Percentiles rank a stretch among this genome's conserved stretches.
These are phyloP conservation scores for Posidonia australis DNA, from an alignment of 106 monocot species.

Conservation along the genomic window DNA sequence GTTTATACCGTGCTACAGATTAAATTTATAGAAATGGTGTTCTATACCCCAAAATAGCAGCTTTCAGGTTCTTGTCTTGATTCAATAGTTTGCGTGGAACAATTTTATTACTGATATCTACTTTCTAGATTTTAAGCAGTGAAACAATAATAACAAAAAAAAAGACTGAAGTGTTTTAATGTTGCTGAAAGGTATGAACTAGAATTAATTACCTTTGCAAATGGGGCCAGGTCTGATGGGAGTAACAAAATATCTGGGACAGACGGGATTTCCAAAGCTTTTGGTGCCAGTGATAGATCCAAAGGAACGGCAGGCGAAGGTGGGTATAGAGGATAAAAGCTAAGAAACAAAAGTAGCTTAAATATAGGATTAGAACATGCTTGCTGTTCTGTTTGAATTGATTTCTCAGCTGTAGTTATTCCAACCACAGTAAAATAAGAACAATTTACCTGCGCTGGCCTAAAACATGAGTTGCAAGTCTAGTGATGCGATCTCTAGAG, in stretches of 20 bases:
- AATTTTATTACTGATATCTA: too few species aligned
- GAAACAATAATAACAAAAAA: too few species aligned
- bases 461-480: slow-evolving; percentile 69
- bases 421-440: background rate
- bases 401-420: background rate
- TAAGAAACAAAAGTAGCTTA: slow-evolving; percentile 12
- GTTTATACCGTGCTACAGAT: too few species aligned
- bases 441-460: slow-evolving; percentile 50
- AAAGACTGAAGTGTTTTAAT: background rate
- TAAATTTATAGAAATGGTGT: background rate
- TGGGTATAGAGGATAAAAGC: slow-evolving; percentile 91
- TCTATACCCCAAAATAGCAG: background rate
- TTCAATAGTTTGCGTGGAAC: background rate
- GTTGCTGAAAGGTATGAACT: background rate
- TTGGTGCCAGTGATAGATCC: slow-evolving; percentile 69
- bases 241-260: slow-evolving; percentile 63
- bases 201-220: slow-evolving; percentile 47
- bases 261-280: slow-evolving; percentile 63
- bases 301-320: slow-evolving; percentile 58
- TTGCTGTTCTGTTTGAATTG: background rate
- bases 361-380: too few species aligned
- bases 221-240: slow-evolving; percentile 88
- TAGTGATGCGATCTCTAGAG: slow-evolving; percentile 54
- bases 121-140: too few species aligned
- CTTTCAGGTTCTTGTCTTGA: background rate